phyloP scores from a whole-genome alignment of 2,329 filamentous ascomycete genomes.

The Aspergillus calidoustus region DNA sequence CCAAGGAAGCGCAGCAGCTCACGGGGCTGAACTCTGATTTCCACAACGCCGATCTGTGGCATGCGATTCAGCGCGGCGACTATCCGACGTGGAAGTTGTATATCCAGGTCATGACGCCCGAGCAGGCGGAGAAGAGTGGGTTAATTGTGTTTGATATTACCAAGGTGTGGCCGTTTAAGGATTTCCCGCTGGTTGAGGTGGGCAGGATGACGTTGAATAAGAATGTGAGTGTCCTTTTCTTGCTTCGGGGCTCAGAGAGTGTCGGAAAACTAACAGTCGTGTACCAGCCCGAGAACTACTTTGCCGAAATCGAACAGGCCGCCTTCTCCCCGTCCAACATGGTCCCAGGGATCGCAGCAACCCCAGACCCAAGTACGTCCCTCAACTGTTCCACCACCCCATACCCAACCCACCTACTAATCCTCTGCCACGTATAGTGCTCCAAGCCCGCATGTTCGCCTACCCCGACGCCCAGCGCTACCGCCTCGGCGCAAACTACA shows the following conservation, averaged over 20 bases:
- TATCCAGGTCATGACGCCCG: slow-evolving; percentile 59
- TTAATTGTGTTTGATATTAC: slow-evolving; percentile 63
- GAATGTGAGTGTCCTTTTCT: slow-evolving; percentile 49
- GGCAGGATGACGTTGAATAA: slow-evolving; percentile 67
- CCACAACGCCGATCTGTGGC: slow-evolving; percentile 63
- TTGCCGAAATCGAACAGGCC: slow-evolving; percentile 71
- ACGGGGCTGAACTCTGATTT: slow-evolving; percentile 62
- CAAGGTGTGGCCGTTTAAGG: slow-evolving; percentile 57
- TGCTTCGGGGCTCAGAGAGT: no score
- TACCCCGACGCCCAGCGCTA: slow-evolving; percentile 60
- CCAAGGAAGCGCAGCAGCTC: slow-evolving; percentile 56
- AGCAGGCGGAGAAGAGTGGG: slow-evolving; percentile 54
- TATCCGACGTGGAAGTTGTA: slow-evolving; percentile 62
- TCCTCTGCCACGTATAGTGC: slow-evolving; percentile 50
- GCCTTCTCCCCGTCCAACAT: slow-evolving; percentile 71
- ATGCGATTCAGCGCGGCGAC: slow-evolving; percentile 62
- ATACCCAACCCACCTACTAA: no score
- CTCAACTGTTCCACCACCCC: no score
- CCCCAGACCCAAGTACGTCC: slow-evolving; percentile 60
- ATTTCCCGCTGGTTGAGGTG: slow-evolving; percentile 56
- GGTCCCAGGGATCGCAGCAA: slow-evolving; percentile 69
- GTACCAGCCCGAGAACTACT: slow-evolving; percentile 62
- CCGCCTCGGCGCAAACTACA: slow-evolving; percentile 48
- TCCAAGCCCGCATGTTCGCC: slow-evolving; percentile 64
- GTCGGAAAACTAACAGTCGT: no score